phyloP scores from a whole-genome alignment of 305 asterid species.

The Fraxinus platypoda region DNA sequence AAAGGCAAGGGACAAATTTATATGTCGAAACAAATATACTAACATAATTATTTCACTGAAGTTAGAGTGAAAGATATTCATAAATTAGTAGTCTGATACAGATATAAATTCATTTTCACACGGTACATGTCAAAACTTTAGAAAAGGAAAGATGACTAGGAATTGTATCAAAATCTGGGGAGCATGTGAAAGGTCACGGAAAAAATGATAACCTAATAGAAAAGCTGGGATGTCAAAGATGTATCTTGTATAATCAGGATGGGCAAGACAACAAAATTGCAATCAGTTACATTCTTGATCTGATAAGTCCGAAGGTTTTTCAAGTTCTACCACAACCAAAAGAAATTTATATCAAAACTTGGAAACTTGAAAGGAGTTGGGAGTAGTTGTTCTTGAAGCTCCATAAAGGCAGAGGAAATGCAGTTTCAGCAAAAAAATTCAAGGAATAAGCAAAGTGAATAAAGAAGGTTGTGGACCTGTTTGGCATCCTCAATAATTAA shows the following conservation, averaged over 20 bases:
- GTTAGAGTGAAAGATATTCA: not conserved
- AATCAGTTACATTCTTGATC: constrained; percentile 11
- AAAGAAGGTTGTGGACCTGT: constrained; percentile 53
- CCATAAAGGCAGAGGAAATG: constrained; percentile 7
- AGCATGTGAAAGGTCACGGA: constrained; percentile 3
- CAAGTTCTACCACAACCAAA: constrained; percentile 7
- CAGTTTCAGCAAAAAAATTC: not conserved
- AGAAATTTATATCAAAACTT: constrained; percentile 21
- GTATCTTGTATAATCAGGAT: not conserved
- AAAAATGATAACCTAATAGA: not conserved
- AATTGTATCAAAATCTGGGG: constrained; percentile 1
- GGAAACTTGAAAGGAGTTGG: constrained; percentile 10
- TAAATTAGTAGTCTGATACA: not conserved
- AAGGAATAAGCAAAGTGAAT: constrained; percentile 5
- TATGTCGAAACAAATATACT: not conserved
- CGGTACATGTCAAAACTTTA: not conserved
- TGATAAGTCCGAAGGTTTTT: constrained; percentile 14
- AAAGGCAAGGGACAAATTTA: not conserved
- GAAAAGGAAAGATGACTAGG: constrained; percentile 6
- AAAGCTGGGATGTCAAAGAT: not conserved
- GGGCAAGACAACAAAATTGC: constrained; percentile 7
- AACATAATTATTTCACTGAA: not conserved
- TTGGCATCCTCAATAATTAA: constrained; percentile 84
- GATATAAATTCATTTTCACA: constrained; percentile 9
- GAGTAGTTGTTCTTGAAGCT: not conserved